Base-by-base conservation (phyloP, 2,329 filamentous ascomycete genomes). In the Basipetospora sp. region DNA sequence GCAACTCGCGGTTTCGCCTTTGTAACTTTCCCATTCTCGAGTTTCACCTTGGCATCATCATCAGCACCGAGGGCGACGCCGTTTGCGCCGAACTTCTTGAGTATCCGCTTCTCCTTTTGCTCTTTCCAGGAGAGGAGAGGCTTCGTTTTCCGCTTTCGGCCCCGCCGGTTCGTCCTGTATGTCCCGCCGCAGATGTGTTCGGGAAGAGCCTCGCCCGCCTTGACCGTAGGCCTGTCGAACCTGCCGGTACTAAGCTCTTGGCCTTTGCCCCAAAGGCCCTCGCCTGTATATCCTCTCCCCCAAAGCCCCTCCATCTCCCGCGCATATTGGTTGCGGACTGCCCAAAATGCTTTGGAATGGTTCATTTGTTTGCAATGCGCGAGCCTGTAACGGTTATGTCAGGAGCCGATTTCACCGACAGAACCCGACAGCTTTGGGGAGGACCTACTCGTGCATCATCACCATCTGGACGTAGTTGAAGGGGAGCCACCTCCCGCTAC, bases 341-440 rank as follows among this genome's bases (percentile, higher is more conserved):
- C 69, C 84, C 85, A 93, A 50, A 93, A 93, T 3, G 72, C 74
- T 39, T 72, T 69, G 2, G 76, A 80, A 53, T 93, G 85, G 54
- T 93, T 92, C 86, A 93, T 93, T 53, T 93, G 79, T 55, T 83
- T 80, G 65, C 81, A 87, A 55, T 92, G 84, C 3, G 84, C 84
- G 20, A 92, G 63, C 50, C 65, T 66, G n/a, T n/a, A n/a, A n/a
- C n/a, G n/a, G n/a, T n/a, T n/a, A n/a, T n/a, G n/a, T n/a, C n/a
- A n/a, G n/a, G n/a, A n/a, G n/a, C n/a, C n/a, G n/a, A n/a, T n/a
- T n/a, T n/a, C n/a, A n/a, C n/a, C n/a, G n/a, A 3, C 14, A 20
- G 1, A 4, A 18, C n/a, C n/a, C n/a, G n/a, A n/a, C n/a, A n/a
- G n/a, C n/a, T n/a, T n/a, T n/a, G n/a, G 3, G 25, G 28, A 11